These are phyloP conservation scores for Metschnikowia proteae DNA, from an alignment of 805 yeast genomes.

Conservation along the genomic window DNA sequence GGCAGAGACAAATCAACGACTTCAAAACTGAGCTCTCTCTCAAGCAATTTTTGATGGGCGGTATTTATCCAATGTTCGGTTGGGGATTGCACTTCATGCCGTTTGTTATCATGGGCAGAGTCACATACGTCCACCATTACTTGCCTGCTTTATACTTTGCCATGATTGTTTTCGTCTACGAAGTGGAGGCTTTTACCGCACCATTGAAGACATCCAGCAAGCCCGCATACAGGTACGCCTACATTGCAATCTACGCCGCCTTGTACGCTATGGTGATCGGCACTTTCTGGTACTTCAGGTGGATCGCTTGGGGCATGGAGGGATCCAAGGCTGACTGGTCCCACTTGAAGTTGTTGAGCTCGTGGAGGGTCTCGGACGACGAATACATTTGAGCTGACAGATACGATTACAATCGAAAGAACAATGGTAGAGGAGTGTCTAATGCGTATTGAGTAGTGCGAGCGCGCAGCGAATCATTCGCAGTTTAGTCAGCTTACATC, in stretches of 20 bases:
- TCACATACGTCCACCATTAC: conserved; percentile 94
- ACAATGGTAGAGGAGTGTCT: not conserved
- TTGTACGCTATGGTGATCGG: conserved; percentile 52
- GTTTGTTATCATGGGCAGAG: conserved; percentile 91
- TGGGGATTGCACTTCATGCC: conserved; percentile 90
- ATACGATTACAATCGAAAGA: not conserved
- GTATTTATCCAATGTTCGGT: conserved; percentile 80
- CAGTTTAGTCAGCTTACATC: conserved; percentile 3
- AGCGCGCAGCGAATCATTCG: conserved; percentile 4
- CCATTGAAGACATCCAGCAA: conserved; percentile 15
- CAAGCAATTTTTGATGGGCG: conserved; percentile 61
- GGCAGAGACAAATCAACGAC: conserved; percentile 70
- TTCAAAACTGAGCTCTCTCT: conserved; percentile 46
- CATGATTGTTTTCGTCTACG: conserved; percentile 65
- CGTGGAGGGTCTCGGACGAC: conserved; percentile 43
- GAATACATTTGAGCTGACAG: conserved; percentile 21
- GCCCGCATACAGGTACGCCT: conserved; percentile 6
- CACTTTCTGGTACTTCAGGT: conserved; percentile 57
- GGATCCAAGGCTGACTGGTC: conserved; percentile 40
- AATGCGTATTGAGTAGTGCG: not conserved
- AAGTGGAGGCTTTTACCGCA: conserved; percentile 46
- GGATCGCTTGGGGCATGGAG: conserved; percentile 79
- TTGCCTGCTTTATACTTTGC: conserved; percentile 96
- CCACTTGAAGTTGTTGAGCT: conserved; percentile 35
- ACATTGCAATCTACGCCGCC: conserved; percentile 36